Conservation (phyloP, 257 asterid genomes). For the Solanum phureja region DNA sequence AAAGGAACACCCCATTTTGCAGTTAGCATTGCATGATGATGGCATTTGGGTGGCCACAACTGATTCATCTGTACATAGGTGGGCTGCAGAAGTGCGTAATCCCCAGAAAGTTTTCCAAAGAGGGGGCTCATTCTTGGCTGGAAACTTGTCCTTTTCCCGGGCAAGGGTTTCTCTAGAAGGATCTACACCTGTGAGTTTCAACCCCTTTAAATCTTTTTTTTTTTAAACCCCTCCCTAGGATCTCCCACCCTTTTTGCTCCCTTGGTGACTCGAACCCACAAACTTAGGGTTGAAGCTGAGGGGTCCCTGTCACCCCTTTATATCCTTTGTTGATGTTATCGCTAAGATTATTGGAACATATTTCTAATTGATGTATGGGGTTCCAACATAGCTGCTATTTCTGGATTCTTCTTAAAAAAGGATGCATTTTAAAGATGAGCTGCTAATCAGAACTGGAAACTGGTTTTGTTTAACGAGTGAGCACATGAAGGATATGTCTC, state of each 20-base stretch:
- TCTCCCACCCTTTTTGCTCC: not conserved
- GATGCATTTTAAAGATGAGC: not conserved
- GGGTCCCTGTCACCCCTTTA: not conserved
- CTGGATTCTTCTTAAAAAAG: not conserved
- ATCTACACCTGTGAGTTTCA: conserved; percentile 83
- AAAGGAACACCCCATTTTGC: conserved; percentile 71
- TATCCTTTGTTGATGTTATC: not conserved
- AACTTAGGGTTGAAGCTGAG: not conserved
- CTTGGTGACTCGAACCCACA: not conserved
- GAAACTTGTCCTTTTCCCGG: conserved; percentile 94
- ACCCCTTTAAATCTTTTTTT: not conserved
- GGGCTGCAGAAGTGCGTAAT: conserved; percentile 81
- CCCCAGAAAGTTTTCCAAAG: conserved; percentile 75
- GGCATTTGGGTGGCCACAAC: conserved; percentile 90
- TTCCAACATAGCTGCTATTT: not conserved
- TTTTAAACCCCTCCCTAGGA: not conserved
- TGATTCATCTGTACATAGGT: conserved; percentile 88
- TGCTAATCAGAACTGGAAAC: not conserved
- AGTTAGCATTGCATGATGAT: conserved; percentile 78
- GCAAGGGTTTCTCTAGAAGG: conserved; percentile 92
- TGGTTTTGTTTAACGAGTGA: not conserved
- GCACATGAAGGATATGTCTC: not conserved
- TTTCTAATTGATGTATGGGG: not conserved
- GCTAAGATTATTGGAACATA: not conserved
- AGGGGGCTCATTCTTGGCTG: conserved; percentile 97